Evolutionary conservation across 2,329 filamentous ascomycete species (phyloP), one percentile per base, ranked within the genome.

Genomic region (Pleoardoris graminearum): DNA sequence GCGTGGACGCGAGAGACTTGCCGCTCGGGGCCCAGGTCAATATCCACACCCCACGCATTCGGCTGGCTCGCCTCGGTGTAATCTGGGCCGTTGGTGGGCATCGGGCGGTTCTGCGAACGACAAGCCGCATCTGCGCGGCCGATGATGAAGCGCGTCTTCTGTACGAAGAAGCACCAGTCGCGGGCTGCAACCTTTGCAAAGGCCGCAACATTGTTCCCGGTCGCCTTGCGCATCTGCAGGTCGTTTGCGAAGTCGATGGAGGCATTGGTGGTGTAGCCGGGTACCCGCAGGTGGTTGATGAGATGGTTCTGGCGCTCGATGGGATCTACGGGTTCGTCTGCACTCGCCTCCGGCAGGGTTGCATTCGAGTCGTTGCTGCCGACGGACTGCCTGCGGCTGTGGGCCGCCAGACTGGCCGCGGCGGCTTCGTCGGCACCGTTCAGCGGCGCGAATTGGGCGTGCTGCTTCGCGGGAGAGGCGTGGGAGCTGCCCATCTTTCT

Each of bases 161-260:
- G 88, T 54, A 93, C 85, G 68, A 91, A 93, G 73, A 88, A 94
- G 8, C 89, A 91, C 90, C 90, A 94, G 68, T 90, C 87, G 59
- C 85, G 84, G 14, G 88, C 90, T 17, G 89, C 85, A 55, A 94
- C 87, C 76, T 93, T 93, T 50, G 89, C 90, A 71, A 90, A 94
- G 30, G 90, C 90, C 6, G 77, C 74, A 27, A 78, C 75, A 61
- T 72, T 76, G 56, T 67, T 68, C 63, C 70, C 77, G 66, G 68
- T 72, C 62, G 58, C 77, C 68, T 67, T 76, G 55, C 63, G 63
- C 42, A 67, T 74, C 43, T 80, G 75, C 39, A 80, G 67, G 50
- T 79, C 76, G 52, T 82, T 79, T 1, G 80, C 79, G 60, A 85
- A 87, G 41, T 82, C 75, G 35, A 85, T 66, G 1, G 78, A 71